Evolutionary conservation across 768 basidiomycete species (phyloP).

Genomic region (Leccinellum luteum): DNA sequence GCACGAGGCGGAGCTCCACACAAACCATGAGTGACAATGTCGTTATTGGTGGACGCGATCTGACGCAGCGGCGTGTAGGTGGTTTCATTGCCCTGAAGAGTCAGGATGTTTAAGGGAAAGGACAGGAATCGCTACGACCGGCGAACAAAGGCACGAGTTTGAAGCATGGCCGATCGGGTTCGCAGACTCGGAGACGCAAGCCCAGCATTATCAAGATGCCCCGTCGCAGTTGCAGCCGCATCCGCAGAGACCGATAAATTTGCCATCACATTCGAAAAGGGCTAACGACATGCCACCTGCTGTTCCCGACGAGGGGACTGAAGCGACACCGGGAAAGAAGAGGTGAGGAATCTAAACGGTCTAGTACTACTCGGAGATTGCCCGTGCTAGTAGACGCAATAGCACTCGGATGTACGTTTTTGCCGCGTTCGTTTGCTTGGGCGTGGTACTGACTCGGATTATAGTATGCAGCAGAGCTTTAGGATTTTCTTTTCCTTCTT

Average conservation of each 20-base stretch:
- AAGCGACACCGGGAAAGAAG: not conserved
- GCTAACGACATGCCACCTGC: not conserved
- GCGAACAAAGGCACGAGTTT: not conserved
- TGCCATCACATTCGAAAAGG: conserved; percentile 2
- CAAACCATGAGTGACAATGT: conserved; percentile 19
- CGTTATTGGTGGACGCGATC: not conserved
- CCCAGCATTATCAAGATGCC: conserved; percentile 3
- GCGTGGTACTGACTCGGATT: not conserved
- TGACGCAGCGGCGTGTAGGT: conserved; percentile 1
- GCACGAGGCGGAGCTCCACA: conserved; percentile 26
- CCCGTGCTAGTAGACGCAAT: conserved; percentile 18
- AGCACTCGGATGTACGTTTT: conserved; percentile 13
- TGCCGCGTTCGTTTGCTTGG: not conserved
- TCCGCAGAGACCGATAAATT: not conserved
- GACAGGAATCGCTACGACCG: not conserved
- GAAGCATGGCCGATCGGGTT: conserved; percentile 7
- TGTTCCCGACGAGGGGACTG: not conserved
- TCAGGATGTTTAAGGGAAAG: not conserved
- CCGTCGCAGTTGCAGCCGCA: not conserved
- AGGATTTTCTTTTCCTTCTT: not conserved
- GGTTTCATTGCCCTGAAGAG: conserved; percentile 16
- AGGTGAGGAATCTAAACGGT: not conserved
- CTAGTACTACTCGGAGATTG: not conserved
- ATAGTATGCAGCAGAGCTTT: conserved; percentile 27
- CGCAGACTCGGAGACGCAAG: conserved; percentile 9